These are phyloP conservation scores for Candolleomyces efflorescens DNA, from an alignment of 768 basidiomycete genomes.

Conservation along the genomic window DNA sequence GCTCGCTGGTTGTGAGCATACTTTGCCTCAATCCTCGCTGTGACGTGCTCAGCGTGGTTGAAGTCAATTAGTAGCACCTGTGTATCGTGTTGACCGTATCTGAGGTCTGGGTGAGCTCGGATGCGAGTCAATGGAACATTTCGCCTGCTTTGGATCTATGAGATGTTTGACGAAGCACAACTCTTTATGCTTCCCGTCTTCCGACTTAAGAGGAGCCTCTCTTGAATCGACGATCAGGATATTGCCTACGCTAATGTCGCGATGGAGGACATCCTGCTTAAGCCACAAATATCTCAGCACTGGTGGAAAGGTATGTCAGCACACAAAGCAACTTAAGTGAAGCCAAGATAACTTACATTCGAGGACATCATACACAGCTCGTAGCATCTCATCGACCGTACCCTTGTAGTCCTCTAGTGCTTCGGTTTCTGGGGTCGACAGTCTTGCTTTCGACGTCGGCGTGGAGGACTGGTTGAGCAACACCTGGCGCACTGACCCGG, in stretches of 20 bases:
- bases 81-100: neutral
- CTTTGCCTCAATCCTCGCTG: neutral
- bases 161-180: neutral
- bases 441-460: too few relatives aligned
- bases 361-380: neutral
- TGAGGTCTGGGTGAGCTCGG: neutral
- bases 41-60: neutral
- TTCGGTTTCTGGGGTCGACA: neutral
- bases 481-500: neutral
- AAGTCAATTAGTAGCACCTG: neutral
- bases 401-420: neutral
- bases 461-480: neutral
- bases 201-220: neutral
- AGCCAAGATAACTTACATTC: neutral
- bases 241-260: neutral
- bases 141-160: neutral
- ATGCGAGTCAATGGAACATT: neutral
- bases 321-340: neutral
- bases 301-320: neutral
- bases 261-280: neutral
- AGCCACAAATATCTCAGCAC: neutral
- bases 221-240: neutral
- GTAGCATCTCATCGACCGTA: neutral
- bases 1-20: neutral
- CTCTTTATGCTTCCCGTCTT: neutral